These are phyloP conservation scores for Fusarium coffeatum DNA, from an alignment of 2,329 filamentous ascomycete genomes.

Conservation along the genomic window DNA sequence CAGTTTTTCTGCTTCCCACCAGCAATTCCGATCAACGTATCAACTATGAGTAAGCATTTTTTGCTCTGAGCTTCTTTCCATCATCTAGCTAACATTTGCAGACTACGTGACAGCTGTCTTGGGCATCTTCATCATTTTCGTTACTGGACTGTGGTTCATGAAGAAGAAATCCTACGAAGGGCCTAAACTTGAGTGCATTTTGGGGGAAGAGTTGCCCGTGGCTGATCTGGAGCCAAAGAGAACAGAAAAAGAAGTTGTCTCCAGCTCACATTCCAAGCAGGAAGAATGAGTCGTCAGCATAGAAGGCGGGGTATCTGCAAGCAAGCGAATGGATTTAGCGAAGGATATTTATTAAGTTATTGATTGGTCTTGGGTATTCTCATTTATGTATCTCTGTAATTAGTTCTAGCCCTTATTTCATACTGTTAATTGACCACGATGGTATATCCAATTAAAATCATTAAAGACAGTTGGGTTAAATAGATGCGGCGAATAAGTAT, in stretches of 20 bases:
- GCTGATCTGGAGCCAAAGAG: slow-evolving; percentile 6
- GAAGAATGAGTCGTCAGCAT: slow-evolving; percentile 1
- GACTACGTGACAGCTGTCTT: slow-evolving; percentile 53
- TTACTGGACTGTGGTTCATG: slow-evolving; percentile 25
- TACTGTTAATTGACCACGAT: background rate
- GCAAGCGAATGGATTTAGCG: background rate
- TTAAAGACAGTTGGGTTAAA: background rate
- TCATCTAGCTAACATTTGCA: slow-evolving; percentile 19
- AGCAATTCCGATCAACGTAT: slow-evolving; percentile 34
- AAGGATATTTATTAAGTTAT: background rate
- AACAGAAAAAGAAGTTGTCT: slow-evolving; percentile 6
- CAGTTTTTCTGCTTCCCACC: slow-evolving; percentile 44
- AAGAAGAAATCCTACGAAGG: slow-evolving; percentile 38
- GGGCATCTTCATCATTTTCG: slow-evolving; percentile 48
- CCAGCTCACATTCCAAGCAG: slow-evolving; percentile 22
- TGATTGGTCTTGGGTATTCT: background rate
- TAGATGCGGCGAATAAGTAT: background rate
- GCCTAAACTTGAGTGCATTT: slow-evolving; percentile 36
- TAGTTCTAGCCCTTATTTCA: background rate
- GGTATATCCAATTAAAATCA: background rate
- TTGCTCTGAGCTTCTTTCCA: accelerated
- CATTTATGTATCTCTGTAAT: background rate
- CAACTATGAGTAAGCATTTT: slow-evolving; percentile 39
- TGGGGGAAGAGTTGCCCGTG: slow-evolving; percentile 36
- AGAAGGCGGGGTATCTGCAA: background rate